Evolutionary conservation across 108 stramenopile genomes (phyloP).

Genomic region (Nannochloropsis salina): DNA sequence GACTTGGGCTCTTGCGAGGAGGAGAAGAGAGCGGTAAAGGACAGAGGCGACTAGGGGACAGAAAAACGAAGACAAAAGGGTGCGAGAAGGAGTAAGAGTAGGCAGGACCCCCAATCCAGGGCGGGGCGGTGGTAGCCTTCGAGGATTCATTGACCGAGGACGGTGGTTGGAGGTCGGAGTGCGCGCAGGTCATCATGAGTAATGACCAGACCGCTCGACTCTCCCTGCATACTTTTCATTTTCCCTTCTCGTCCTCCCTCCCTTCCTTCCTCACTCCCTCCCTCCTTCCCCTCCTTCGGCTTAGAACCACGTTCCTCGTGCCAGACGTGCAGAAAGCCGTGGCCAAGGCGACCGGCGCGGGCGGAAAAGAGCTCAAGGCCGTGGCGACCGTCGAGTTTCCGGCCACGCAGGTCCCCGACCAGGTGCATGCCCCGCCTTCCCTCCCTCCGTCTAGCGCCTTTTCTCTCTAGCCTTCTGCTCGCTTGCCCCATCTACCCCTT

Average conservation of each 20-base stretch:
- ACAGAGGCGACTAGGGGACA: too few species aligned
- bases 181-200: too few species aligned
- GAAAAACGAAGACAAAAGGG: too few species aligned
- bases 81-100: not conserved
- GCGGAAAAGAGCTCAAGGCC: not conserved
- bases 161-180: too few species aligned
- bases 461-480: not conserved
- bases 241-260: not conserved
- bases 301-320: not conserved
- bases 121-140: too few species aligned
- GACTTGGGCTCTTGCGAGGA: too few species aligned
- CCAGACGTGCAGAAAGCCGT: not conserved
- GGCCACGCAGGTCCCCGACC: not conserved
- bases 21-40: too few species aligned
- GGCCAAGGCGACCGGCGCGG: not conserved
- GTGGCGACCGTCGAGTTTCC: not conserved
- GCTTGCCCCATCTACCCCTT: not conserved
- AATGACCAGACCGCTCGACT: too few species aligned
- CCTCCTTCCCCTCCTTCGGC: not conserved
- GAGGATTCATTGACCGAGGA: too few species aligned
- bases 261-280: not conserved
- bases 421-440: not conserved
- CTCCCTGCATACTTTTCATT: too few species aligned
- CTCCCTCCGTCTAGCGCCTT: not conserved
- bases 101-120: not conserved